These are phyloP conservation scores for Trametes sp. DNA, from an alignment of 1,284 basidiomycete species.

Conservation along the genomic window DNA sequence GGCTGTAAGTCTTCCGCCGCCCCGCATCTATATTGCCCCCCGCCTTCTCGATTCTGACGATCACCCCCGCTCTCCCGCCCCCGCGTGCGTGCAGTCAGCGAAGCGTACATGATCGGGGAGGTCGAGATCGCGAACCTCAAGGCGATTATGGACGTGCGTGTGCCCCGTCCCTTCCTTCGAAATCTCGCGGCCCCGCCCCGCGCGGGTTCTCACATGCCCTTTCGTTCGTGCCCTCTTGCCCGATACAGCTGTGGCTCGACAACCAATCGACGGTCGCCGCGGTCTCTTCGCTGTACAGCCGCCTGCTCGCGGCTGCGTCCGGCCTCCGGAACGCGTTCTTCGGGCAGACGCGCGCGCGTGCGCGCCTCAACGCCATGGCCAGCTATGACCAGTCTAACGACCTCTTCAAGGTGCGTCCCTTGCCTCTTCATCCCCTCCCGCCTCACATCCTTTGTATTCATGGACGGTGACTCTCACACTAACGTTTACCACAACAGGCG, in stretches of 20 bases:
- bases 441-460: neutral
- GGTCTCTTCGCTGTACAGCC: conserved; percentile 70
- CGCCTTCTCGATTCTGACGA: conserved; percentile 16
- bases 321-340: conserved; percentile 81
- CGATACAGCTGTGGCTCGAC: conserved; percentile 79
- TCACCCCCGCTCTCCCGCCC: conserved; percentile 6
- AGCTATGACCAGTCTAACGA: conserved; percentile 92
- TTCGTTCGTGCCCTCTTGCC: conserved; percentile 4
- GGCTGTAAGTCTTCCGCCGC: conserved; percentile 60
- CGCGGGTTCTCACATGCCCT: conserved; percentile 18
- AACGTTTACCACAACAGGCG: conserved; percentile 51
- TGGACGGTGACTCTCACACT: too few species aligned
- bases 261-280: conserved; percentile 78
- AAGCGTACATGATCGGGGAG: conserved; percentile 89
- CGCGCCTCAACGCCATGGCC: conserved; percentile 85
- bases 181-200: conserved; percentile 27
- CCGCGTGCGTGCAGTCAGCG: conserved; percentile 67
- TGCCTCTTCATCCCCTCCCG: neutral
- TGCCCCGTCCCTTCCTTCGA: too few species aligned
- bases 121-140: conserved; percentile 78
- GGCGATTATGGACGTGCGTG: conserved; percentile 77
- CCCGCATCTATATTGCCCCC: conserved; percentile 10
- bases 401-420: conserved; percentile 66
- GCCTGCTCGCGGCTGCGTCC: conserved; percentile 72
- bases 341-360: conserved; percentile 80